Percentiles rank a stretch among this genome's conserved stretches.
Conservation (phyloP, 192 early-diverging fungal species). For the Coemansia furcata region DNA sequence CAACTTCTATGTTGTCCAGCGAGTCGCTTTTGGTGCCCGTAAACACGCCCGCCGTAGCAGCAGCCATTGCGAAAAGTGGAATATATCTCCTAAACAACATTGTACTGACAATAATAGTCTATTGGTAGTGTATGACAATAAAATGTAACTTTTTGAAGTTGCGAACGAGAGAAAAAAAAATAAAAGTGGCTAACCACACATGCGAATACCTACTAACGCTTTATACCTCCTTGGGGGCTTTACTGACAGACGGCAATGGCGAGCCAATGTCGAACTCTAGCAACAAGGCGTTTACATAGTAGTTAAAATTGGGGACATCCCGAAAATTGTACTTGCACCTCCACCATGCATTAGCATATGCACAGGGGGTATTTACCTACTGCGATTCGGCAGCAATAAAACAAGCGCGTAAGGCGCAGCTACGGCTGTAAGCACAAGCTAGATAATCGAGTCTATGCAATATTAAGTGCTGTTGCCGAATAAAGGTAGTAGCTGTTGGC, state of each 20-base stretch:
- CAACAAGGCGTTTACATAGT: not conserved
- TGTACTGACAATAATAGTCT: not conserved
- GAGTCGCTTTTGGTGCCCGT: conserved; percentile 7
- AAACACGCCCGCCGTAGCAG: conserved; percentile 2
- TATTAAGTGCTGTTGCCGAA: no score
- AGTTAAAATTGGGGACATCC: not conserved
- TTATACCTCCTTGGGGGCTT: not conserved
- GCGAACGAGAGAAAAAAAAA: not conserved
- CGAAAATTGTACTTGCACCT: conserved; percentile 5
- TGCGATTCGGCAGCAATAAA: conserved; percentile 1
- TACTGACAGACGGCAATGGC: not conserved
- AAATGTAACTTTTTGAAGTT: not conserved
- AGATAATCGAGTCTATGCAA: not conserved
- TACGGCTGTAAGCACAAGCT: not conserved
- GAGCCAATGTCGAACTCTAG: not conserved
- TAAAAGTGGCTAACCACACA: not conserved
- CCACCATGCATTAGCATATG: conserved; percentile 12
- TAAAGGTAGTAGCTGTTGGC: not conserved
- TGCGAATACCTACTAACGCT: not conserved
- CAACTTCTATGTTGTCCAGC: conserved; percentile 42
- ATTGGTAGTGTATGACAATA: not conserved
- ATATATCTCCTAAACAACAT: conserved; percentile 3
- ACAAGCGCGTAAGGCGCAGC: not conserved
- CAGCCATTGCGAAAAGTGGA: not conserved
- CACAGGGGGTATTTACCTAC: not conserved